Base-by-base conservation (phyloP, 1,284 basidiomycete species). In the Ustilago tritici region DNA sequence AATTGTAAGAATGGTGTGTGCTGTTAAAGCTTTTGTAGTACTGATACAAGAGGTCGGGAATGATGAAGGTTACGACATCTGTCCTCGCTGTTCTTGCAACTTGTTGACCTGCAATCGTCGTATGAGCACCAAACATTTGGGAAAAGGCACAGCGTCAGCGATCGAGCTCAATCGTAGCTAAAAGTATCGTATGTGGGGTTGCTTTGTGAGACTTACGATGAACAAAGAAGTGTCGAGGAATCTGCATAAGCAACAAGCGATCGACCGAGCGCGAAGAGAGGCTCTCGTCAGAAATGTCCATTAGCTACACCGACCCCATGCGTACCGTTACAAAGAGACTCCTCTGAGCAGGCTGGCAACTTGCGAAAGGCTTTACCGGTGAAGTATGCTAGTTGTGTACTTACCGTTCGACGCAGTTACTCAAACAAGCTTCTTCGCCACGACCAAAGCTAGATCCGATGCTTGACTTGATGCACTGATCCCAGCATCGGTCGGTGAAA, bases 401-500 rank as follows among this genome's bases (percentile, higher is more conserved):
- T 70, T 59, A 78, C 49, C 49, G 49, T 64, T 95, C 94, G 54
- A 97, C 95, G 84, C 95, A 98, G 88, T 96, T 96, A 70, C 90
- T 89, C 54, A 98, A 89, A 86, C 95, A 98, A 61, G 89, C 89
- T 81, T 93, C 91, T 87, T 98, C 95, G 53, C 90, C 89, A 67
- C 92, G 89, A 40, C 93, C 93, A 88, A 98, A 97, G 62, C 91
- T 90, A 38, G 91, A 92, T n/a, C 92, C 92, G 31, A 94, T 93
- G 35, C 91, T 90, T 47, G 93, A 90, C 6, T 93, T 93, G 76
- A 98, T 90, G 87, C 95, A 97, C 84, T 94, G 95, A 79, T 67
- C 62, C 70, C 79, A 73, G 58, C 74, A 77, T 57, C 73, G 65
- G 87, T 84, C 83, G 19, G 84, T 84, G 68, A 84, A 82, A 43